Base-by-base conservation (phyloP, 805 yeast genomes). In the Dipodascopsis uninucleata region DNA sequence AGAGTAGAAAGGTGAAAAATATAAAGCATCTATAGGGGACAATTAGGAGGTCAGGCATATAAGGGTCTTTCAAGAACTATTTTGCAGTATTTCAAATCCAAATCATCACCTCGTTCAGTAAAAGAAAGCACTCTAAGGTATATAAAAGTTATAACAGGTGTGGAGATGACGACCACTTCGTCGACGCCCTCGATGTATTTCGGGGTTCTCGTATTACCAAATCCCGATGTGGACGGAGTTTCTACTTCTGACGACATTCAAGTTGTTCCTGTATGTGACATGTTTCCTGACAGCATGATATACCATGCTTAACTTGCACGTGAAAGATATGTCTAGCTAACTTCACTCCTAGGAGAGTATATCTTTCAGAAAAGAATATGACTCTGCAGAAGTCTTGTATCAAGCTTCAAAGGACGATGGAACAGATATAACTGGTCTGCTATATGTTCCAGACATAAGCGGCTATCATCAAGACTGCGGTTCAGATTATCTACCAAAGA, bases 151-250 rank as follows among this genome's bases (percentile, higher is more conserved):
- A n/a, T n/a, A n/a, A n/a, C n/a, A n/a, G n/a, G n/a, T n/a, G n/a
- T n/a, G n/a, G n/a, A n/a, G n/a, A n/a, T n/a, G n/a, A n/a, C n/a
- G n/a, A n/a, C n/a, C n/a, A n/a, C n/a, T n/a, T n/a, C n/a, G n/a
- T n/a, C n/a, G n/a, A n/a, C n/a, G n/a, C n/a, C n/a, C n/a, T n/a
- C n/a, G n/a, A 37, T 49, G 28, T 39, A 39, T 37, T 43, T 43
- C 31, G 53, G 53, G 28, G 54, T 43, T n/a, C 49, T 47, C 39
- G 54, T 49, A 8, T 34, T 49, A 22, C 54, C 54, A 5, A 47
- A 39, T 33, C 33, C 35, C 12, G 26, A 22, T 31, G 26, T 32
- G 17, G 28, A 34, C 20, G 21, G 23, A 12, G 23, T 9, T n/a
- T 4, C 6, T 24, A 26, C 26, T 3, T 28, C 8, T 31, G 32